A percentile compares a stretch with the other conserved stretches of the same genome.
Conservation (phyloP, 1,284 basidiomycete species). For the Caloboletus firmus region DNA sequence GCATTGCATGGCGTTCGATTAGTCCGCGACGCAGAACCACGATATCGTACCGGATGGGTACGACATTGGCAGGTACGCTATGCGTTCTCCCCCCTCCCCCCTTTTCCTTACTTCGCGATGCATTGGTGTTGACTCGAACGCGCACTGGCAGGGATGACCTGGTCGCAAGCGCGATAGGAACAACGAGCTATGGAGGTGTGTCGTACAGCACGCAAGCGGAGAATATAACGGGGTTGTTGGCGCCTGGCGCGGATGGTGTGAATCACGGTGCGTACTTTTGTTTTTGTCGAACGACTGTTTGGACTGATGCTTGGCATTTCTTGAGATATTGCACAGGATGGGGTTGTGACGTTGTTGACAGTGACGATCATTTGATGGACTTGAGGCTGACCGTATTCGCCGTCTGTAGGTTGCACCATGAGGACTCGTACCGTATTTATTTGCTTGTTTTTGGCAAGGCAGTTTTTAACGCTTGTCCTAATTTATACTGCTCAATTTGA, state of each 20-base stretch:
- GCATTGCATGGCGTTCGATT: background rate
- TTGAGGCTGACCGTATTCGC: no score
- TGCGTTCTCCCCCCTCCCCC: background rate
- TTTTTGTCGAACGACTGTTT: background rate
- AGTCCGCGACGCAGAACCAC: slow-evolving; percentile 46
- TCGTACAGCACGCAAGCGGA: slow-evolving; percentile 50
- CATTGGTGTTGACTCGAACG: background rate
- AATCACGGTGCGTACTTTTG: slow-evolving; percentile 26
- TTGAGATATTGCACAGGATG: slow-evolving; percentile 48
- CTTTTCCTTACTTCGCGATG: background rate
- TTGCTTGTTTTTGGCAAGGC: no score
- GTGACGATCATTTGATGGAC: slow-evolving; percentile 42
- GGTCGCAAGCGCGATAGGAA: slow-evolving; percentile 45
- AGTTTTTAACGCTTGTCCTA: no score
- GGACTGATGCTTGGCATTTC: background rate
- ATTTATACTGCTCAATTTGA: no score
- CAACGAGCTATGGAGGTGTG: slow-evolving; percentile 43
- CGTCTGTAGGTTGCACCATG: background rate
- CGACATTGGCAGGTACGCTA: slow-evolving; percentile 45
- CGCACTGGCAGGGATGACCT: slow-evolving; percentile 41
- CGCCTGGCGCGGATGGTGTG: slow-evolving; percentile 17
- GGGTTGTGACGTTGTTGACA: slow-evolving; percentile 46
- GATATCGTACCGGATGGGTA: slow-evolving; percentile 57
- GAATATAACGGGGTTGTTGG: slow-evolving; percentile 33
- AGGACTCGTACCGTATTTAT: background rate